Evolutionary conservation across 305 asterid genomes (phyloP).

Genomic region (Withania somnifera): DNA sequence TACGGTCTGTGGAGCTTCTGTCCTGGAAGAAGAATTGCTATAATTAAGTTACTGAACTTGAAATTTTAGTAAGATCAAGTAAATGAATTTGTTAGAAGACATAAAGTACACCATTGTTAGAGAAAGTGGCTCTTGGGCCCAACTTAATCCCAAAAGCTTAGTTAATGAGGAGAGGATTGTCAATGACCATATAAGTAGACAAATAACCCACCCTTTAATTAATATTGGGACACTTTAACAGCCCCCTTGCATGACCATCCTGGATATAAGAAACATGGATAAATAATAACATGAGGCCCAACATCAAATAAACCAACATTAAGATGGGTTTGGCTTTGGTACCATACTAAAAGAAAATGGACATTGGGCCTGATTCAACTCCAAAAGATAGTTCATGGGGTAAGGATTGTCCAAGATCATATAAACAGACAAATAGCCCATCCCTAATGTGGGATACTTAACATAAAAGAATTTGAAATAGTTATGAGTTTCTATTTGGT

Average conservation of each 20-base stretch:
- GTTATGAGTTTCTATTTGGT: not conserved
- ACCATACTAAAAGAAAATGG: not conserved
- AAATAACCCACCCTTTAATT: not conserved
- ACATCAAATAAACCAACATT: too few species aligned
- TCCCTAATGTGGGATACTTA: not conserved
- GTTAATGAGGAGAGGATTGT: not conserved
- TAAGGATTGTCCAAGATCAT: not conserved
- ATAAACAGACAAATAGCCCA: not conserved
- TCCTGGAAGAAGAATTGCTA: slow-evolving; percentile 43
- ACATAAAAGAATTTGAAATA: not conserved
- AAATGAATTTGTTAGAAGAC: not conserved
- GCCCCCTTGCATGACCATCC: not conserved
- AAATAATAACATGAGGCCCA: too few species aligned
- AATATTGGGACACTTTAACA: not conserved
- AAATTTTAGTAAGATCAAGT: slow-evolving; percentile 5
- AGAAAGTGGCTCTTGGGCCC: not conserved
- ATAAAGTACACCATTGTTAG: not conserved
- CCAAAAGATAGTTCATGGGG: not conserved
- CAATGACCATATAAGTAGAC: not conserved
- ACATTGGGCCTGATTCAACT: not conserved
- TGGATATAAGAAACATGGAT: not conserved
- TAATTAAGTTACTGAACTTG: not conserved
- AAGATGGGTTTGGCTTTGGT: too few species aligned
- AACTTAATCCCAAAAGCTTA: not conserved
- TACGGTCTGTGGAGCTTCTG: slow-evolving; percentile 45